Conservation (phyloP, 2,329 filamentous ascomycete species). For the Arthrobotrys entomopaga region DNA sequence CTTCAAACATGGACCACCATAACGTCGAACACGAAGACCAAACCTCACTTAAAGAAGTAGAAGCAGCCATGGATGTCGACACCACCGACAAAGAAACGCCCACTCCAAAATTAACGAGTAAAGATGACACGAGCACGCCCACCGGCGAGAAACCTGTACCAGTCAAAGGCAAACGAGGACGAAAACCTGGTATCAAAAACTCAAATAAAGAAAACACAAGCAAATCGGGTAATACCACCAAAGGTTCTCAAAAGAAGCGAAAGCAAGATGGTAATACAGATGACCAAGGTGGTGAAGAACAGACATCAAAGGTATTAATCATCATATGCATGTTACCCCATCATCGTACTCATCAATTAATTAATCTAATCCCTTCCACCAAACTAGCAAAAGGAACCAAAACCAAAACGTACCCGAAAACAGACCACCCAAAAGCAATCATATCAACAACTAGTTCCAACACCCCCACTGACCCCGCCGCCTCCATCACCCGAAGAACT, state of each 20-base stretch:
- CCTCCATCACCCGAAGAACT: slow-evolving; percentile 9
- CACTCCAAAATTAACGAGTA: not conserved
- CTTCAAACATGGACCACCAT: too few relatives aligned
- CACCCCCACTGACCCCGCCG: slow-evolving; percentile 23
- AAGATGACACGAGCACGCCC: not conserved
- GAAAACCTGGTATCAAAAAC: slow-evolving; percentile 15
- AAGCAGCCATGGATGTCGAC: not conserved
- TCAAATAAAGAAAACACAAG: slow-evolving; percentile 1
- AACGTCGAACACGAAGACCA: too few relatives aligned
- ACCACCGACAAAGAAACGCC: not conserved
- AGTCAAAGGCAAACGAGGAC: slow-evolving; percentile 29
- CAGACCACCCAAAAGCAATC: not conserved
- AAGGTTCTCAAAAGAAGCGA: slow-evolving; percentile 3
- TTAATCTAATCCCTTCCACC: too few relatives aligned
- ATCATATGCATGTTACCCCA: too few relatives aligned
- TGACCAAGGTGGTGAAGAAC: not conserved
- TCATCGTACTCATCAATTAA: too few relatives aligned
- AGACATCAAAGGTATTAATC: too few relatives aligned
- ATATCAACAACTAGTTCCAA: not conserved
- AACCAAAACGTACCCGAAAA: slow-evolving; percentile 22
- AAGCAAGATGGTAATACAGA: not conserved
- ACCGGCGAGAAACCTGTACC: not conserved
- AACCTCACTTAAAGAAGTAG: not conserved
- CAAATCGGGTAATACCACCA: not conserved
- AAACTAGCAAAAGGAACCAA: slow-evolving; percentile 1